phyloP scores from a whole-genome alignment of 2,329 filamentous ascomycete species.

The Hymenoscyphus salicellus region DNA sequence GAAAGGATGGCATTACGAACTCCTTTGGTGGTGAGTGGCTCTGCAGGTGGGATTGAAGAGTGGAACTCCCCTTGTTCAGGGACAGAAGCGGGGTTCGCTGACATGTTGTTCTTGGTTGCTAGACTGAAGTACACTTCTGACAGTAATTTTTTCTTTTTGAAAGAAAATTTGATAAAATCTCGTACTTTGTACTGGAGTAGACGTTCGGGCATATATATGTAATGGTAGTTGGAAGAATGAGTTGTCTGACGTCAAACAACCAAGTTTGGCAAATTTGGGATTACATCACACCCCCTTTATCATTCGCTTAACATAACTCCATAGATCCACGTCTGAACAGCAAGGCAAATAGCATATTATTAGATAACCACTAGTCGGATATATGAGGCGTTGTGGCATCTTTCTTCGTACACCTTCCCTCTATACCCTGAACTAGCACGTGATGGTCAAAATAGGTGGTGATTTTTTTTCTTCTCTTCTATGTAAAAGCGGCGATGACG shows the following conservation, averaged over 20 bases:
- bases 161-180: neutral
- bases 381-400: no score
- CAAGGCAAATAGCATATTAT: no score
- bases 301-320: no score
- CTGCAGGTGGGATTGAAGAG: conserved; percentile 47
- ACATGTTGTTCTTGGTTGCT: conserved; percentile 10
- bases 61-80: conserved; percentile 56
- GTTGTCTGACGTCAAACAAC: neutral
- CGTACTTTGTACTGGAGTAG: neutral
- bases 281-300: conserved; percentile 1
- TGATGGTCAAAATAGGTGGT: no score
- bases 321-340: no score
- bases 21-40: conserved; percentile 47
- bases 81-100: conserved; percentile 45
- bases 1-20: neutral
- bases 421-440: no score
- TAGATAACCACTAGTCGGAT: no score
- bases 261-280: neutral
- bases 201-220: neutral
- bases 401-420: no score
- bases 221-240: neutral
- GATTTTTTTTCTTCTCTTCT: no score
- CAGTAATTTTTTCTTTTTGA: no score
- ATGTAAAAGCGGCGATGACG: no score
- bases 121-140: neutral